Percentiles rank a stretch among this genome's conserved stretches.
Evolutionary conservation across 306 rosid genomes (phyloP).

Genomic region (Vachellia collinsii): DNA sequence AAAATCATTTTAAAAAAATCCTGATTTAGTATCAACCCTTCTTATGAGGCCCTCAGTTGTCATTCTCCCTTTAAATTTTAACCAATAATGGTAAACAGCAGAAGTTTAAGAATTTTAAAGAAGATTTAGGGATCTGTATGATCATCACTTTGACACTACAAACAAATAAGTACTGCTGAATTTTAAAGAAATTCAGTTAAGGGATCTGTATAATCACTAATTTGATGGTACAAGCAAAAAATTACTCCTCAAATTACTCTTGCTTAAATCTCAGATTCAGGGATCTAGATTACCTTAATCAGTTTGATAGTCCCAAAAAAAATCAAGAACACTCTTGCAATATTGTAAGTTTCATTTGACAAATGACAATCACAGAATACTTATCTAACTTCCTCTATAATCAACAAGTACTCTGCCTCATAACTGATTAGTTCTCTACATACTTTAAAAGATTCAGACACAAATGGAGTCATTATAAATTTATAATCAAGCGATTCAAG

Average conservation of each 20-base stretch:
- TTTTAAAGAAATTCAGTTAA: constrained; percentile 6
- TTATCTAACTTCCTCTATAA: constrained; percentile 15
- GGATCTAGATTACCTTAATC: constrained; percentile 19
- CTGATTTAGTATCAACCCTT: background rate
- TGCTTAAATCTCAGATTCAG: constrained; percentile 7
- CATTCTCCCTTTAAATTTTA: background rate
- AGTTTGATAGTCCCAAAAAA: constrained; percentile 12
- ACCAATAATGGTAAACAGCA: background rate
- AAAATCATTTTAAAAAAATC: background rate
- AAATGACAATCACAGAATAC: background rate
- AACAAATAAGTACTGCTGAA: constrained; percentile 12
- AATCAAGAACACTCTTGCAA: background rate
- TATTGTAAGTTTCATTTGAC: background rate
- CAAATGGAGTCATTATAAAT: background rate
- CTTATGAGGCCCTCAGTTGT: background rate
- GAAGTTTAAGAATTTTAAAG: constrained; percentile 20
- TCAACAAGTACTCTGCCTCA: constrained; percentile 15
- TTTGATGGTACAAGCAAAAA: constrained; percentile 16
- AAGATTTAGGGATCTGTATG: constrained; percentile 4
- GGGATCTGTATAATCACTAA: constrained; percentile 23
- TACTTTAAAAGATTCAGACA: constrained; percentile 1
- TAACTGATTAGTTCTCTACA: constrained; percentile 22
- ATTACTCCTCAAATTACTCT: constrained; percentile 20
- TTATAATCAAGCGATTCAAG: constrained; percentile 18
- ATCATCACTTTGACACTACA: constrained; percentile 16